Percentiles rank a stretch among this genome's conserved stretches.
phyloP scores from a whole-genome alignment of 2,329 filamentous ascomycete species.

The Sporothrix globosa region DNA sequence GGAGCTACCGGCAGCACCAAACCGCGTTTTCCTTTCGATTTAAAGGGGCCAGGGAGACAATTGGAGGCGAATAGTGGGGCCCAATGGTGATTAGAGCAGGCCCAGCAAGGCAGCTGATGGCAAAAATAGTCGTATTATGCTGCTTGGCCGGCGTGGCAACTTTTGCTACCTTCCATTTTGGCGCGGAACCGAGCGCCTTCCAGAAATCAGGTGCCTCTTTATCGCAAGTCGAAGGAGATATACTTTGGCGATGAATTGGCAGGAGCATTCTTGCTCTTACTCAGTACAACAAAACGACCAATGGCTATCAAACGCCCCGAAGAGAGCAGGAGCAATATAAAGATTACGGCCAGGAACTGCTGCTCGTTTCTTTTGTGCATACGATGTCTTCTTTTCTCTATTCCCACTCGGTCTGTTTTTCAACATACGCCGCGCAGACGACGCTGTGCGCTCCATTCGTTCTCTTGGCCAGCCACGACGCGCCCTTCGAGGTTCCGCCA shows the following conservation, averaged over 20 bases:
- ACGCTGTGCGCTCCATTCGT: not conserved
- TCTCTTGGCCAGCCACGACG: not conserved
- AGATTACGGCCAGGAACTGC: not conserved
- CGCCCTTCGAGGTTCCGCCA: not conserved
- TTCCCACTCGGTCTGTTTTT: not conserved
- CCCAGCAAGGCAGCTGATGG: not conserved
- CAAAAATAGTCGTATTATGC: not conserved
- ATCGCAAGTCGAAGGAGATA: slow-evolving; percentile 24
- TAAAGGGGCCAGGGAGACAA: not conserved
- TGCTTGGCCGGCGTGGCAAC: not conserved
- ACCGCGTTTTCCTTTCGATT: not conserved
- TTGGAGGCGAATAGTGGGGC: not conserved
- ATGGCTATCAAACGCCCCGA: not conserved
- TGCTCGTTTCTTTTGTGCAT: not conserved
- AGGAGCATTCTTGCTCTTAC: not conserved
- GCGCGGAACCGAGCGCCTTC: slow-evolving; percentile 4
- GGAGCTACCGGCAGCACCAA: not conserved
- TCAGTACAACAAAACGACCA: not conserved
- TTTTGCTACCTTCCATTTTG: not conserved
- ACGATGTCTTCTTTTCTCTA: not conserved
- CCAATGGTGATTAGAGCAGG: not conserved
- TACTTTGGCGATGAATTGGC: not conserved
- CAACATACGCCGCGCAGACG: not conserved
- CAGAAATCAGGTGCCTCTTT: slow-evolving; percentile 2
- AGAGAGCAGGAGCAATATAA: not conserved